Evolutionary conservation across 108 stramenopile genomes (phyloP).

Genomic region (Cylindrotheca closterium): DNA sequence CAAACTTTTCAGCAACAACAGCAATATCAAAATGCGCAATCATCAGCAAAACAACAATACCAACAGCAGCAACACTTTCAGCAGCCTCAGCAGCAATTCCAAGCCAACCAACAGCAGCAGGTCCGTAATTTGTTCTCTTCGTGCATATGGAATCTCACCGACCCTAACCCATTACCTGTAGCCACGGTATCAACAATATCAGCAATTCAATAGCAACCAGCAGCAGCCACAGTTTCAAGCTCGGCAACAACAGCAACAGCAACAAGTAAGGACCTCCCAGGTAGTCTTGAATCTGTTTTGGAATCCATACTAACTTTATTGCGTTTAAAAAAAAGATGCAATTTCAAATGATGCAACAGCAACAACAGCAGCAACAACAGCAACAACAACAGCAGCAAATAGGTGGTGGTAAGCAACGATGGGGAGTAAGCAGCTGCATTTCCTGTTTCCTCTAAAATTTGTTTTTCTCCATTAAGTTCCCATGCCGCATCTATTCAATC

Average conservation of each 20-base stretch:
- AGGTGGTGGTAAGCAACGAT: constrained; percentile 2
- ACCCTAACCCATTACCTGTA: background rate
- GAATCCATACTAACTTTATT: background rate
- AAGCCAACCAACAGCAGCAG: constrained; percentile 13
- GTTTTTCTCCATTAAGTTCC: no score
- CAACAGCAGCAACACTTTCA: constrained; percentile 27
- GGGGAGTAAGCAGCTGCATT: constrained; percentile 1
- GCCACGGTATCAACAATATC: constrained; percentile 2
- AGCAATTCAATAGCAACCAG: constrained; percentile 4
- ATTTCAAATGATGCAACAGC: constrained; percentile 14
- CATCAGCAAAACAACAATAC: constrained; percentile 9
- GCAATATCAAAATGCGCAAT: constrained; percentile 7
- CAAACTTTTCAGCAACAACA: constrained; percentile 6
- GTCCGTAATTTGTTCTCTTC: background rate
- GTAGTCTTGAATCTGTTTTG: background rate
- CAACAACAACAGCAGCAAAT: constrained; percentile 35
- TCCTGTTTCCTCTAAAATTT: background rate
- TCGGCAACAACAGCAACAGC: constrained; percentile 22
- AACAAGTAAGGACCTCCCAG: background rate
- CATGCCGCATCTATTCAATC: constrained; percentile 22
- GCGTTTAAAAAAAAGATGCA: background rate
- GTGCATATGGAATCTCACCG: background rate
- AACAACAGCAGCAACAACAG: constrained; percentile 40
- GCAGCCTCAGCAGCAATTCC: constrained; percentile 6
- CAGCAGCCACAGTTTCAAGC: constrained; percentile 20